Evolutionary conservation across 192 early-diverging fungal species (phyloP), one percentile per base, ranked within the genome.

Genomic region (Chytriomyces sp.): DNA sequence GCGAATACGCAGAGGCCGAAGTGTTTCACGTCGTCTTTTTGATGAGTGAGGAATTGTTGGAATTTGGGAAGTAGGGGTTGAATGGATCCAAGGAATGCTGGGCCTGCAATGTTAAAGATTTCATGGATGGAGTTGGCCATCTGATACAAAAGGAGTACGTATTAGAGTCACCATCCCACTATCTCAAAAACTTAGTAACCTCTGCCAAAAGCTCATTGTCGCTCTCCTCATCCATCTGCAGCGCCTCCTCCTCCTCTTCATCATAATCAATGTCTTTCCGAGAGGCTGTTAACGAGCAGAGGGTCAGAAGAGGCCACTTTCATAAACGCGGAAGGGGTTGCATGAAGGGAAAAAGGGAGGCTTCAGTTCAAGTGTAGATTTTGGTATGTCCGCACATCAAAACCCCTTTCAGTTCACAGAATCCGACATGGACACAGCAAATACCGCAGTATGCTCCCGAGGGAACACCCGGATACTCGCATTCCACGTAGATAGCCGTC

Each of bases 1-100:
- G 93, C 93, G 70, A 92, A 90, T 3, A 97, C 91, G 80, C 93
- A 94, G 67, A 98, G 85, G 38, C 93, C 94, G 92, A 93, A 96
- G 83, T 96, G 98, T 37, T 68, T 68, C 3, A 38, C 36, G 26
- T 68, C 65, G 28, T 68, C 65, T 54, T 68, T 68, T 12, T 17
- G 30, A 33, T 68, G 34, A n/a, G 65, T 68, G 59, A 80, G 37
- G 62, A 88, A 81, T n/a, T 62, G 36, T 25, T 79, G 76, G 8
- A 95, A 85, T 53, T 90, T 78, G 1, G 93, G 91, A 30, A 96
- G 78, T 37, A 98, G 68, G 5, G 85, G 80, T 56, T 94, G 89
- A 84, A 98, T 95, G 76, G 84, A 86, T 31, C 91, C 89, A 54
- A 96, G 79, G 79, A 91, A 97, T 2, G 81, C 80, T 28, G 81